These are phyloP conservation scores for Rhinocladiella mackenziei DNA, from an alignment of 2,329 filamentous ascomycete genomes.

Conservation along the genomic window DNA sequence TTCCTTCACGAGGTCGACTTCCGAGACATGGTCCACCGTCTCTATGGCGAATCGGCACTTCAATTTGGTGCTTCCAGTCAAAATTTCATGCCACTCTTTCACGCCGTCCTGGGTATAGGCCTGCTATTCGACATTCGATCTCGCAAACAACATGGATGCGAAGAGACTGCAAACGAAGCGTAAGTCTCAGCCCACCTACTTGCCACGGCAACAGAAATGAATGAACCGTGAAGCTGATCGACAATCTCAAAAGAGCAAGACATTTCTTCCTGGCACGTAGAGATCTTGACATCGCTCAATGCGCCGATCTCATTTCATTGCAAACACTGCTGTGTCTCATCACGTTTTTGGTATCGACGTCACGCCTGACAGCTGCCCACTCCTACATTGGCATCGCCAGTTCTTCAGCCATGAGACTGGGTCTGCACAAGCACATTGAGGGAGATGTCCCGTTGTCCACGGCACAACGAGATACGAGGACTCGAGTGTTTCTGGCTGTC, in stretches of 20 bases:
- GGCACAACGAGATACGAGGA: slow-evolving; percentile 14
- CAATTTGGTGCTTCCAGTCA: slow-evolving; percentile 6
- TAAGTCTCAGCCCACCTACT: slow-evolving; percentile 4
- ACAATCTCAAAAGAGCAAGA: slow-evolving; percentile 8
- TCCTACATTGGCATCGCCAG: slow-evolving; percentile 21
- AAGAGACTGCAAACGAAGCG: slow-evolving; percentile 18
- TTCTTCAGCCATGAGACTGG: slow-evolving; percentile 20
- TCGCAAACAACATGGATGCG: slow-evolving; percentile 21
- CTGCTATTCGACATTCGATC: slow-evolving; percentile 12
- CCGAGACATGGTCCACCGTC: slow-evolving; percentile 18
- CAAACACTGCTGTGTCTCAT: slow-evolving; percentile 19
- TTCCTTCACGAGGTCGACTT: slow-evolving; percentile 22
- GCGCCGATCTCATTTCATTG: slow-evolving; percentile 20
- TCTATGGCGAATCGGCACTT: slow-evolving; percentile 13
- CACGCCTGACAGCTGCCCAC: slow-evolving; percentile 21
- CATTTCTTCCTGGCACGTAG: slow-evolving; percentile 16
- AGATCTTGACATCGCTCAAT: slow-evolving; percentile 18
- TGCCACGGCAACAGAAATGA: too few relatives aligned
- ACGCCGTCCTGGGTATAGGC: slow-evolving; percentile 22
- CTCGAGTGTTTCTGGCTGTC: slow-evolving; percentile 16
- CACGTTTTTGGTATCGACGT: slow-evolving; percentile 23
- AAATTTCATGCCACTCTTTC: slow-evolving; percentile 19
- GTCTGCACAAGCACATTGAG: slow-evolving; percentile 18
- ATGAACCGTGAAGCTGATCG: neutral
- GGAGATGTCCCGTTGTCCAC: slow-evolving; percentile 6